Evolutionary conservation across 495 filamentous ascomycete genomes (phyloP).

Genomic region (Penicillium cinerascens): DNA sequence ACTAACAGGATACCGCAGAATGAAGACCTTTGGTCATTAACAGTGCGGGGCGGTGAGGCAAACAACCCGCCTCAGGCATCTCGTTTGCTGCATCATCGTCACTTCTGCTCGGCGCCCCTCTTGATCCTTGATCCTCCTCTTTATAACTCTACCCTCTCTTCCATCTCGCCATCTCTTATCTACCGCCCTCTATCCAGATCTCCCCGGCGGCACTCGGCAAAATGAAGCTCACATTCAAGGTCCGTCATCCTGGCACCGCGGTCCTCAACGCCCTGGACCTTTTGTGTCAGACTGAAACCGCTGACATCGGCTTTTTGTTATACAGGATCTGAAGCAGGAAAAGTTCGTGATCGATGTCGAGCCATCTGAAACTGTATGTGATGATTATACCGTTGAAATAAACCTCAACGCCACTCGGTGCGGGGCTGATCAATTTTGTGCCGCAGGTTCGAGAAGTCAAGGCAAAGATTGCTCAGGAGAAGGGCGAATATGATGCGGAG

Average conservation of each 20-base stretch:
- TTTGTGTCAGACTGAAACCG: neutral
- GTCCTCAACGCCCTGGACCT: conserved; percentile 2
- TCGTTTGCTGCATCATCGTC: conserved; percentile 14
- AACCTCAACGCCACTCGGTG: conserved; percentile 14
- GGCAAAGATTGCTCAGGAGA: conserved; percentile 81
- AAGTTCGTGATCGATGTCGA: conserved; percentile 95
- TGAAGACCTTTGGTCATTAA: neutral
- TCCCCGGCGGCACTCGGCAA: conserved; percentile 34
- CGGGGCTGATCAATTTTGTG: conserved; percentile 32
- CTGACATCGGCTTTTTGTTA: conserved; percentile 16
- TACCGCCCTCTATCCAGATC: conserved; percentile 2
- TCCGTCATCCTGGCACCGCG: conserved; percentile 35
- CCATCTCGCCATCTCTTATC: conserved; percentile 11
- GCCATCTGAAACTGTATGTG: conserved; percentile 78
- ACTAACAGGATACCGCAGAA: neutral
- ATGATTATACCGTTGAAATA: neutral
- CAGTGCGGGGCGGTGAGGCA: conserved; percentile 12
- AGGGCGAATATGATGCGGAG: conserved; percentile 79
- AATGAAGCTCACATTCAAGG: conserved; percentile 87
- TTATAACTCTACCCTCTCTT: conserved; percentile 2
- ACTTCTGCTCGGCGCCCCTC: conserved; percentile 13
- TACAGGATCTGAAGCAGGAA: conserved; percentile 92
- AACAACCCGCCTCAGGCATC: conserved; percentile 5
- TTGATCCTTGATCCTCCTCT: conserved; percentile 8
- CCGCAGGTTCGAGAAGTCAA: conserved; percentile 80